Evolutionary conservation across 176 grass and related monocot genomes (phyloP), one percentile per base, ranked within the genome.

Genomic region (Aegilops sharonensis): DNA sequence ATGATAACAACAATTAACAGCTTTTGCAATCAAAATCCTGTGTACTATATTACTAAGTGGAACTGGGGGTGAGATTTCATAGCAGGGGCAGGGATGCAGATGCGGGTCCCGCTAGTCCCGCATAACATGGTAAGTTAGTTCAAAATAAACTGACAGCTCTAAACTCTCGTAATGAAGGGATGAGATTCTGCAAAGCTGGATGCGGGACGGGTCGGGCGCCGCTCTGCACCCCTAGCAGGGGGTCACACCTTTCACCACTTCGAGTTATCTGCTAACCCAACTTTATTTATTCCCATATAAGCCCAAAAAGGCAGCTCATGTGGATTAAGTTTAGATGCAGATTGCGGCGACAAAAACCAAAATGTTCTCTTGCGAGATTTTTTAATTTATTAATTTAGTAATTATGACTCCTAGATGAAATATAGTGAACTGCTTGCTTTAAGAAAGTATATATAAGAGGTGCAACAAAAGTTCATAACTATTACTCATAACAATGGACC

Each of bases 21-120:
- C 15, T 62, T 80, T 34, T 89, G 27, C 18, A 74, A 79, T 15
- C 7, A 80, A 36, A 84, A 56, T 18, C 68, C 5, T 81, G 64
- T 2, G 29, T 71, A 63, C 37, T 40, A n/a, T 13, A 77, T 65
- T 42, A 72, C n/a, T 64, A 86, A 21, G 9, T 57, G 10, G 40
- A 56, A 77, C 27, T 36, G 3, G 40, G 10, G 30, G 21, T 72
- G 69, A 43, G 21, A 72, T 37, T 70, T 61, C 8, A 1, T 40
- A 40, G 39, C 39, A 39, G 37, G 37, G 35, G 35, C 1, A 37
- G 36, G 36, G 36, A 37, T 6, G 36, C 36, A 37, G 7, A 37
- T 37, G 36, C 36, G 36, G 36, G 36, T 37, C 6, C 36, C 5
- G 36, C 36, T 37, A 6, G 36, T 37, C 36, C 36, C 36, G 36